A percentile compares a stretch with the other conserved stretches of the same genome.
phyloP scores from a whole-genome alignment of 345 rosid species.

The Cardiospermum halicacabum region DNA sequence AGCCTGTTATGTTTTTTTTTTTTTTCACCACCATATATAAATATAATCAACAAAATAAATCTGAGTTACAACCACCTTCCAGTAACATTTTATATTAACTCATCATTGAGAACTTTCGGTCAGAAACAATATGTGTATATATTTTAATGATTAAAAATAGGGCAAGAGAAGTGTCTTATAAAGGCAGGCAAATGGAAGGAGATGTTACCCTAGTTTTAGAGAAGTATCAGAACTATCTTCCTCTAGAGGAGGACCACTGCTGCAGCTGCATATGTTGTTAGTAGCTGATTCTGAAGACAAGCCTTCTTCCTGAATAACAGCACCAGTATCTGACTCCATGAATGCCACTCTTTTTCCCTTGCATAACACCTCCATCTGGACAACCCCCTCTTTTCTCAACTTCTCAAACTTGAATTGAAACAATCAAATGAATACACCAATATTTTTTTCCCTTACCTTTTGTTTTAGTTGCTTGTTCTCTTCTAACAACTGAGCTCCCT shows the following conservation, averaged over 20 bases:
- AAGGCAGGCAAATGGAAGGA: too few relatives aligned
- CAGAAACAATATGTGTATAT: too few relatives aligned
- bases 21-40: too few relatives aligned
- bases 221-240: conserved; percentile 56
- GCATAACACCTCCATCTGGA: conserved; percentile 30
- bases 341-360: conserved; percentile 28
- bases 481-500: conserved; percentile 50
- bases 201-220: conserved; percentile 48
- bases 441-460: conserved; percentile 24
- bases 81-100: too few relatives aligned
- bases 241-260: conserved; percentile 48
- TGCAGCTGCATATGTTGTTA: conserved; percentile 51
- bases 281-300: conserved; percentile 54
- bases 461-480: conserved; percentile 52
- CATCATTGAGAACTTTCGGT: too few relatives aligned
- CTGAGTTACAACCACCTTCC: too few relatives aligned
- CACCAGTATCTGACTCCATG: conserved; percentile 24
- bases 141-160: too few relatives aligned
- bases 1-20: too few relatives aligned
- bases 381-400: neutral
- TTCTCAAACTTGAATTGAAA: neutral
- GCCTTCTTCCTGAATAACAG: conserved; percentile 47
- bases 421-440: neutral
- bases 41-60: too few relatives aligned
- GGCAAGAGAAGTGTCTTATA: too few relatives aligned